These are phyloP conservation scores for Penicillium coprophilum DNA, from an alignment of 495 filamentous ascomycete genomes.

Conservation along the genomic window DNA sequence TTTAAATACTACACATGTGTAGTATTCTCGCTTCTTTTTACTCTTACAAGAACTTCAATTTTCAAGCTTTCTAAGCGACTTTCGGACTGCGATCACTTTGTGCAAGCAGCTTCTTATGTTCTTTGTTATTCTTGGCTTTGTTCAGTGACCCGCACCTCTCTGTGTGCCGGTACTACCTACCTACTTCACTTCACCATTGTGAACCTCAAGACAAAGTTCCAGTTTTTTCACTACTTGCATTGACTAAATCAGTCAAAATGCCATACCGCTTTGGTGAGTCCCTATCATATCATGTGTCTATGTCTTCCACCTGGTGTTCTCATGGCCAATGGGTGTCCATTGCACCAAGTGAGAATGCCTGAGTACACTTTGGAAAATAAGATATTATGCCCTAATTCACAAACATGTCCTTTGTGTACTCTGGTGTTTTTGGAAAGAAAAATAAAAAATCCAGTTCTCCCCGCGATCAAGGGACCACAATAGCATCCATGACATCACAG, in stretches of 20 bases:
- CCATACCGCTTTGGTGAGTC: constrained; percentile 11
- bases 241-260: background rate
- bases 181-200: background rate
- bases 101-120: background rate
- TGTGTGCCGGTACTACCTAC: background rate
- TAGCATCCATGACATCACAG: background rate
- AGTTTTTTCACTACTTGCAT: background rate
- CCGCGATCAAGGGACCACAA: background rate
- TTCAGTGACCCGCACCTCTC: background rate
- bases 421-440: background rate
- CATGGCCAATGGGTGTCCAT: background rate
- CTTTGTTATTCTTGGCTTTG: background rate
- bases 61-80: background rate
- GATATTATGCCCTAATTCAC: background rate
- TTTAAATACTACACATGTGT: background rate
- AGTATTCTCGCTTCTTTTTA: background rate
- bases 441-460: background rate
- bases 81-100: background rate
- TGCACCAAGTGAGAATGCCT: background rate
- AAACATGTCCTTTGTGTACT: background rate
- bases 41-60: background rate
- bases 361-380: background rate
- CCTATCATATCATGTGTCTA: background rate
- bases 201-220: constrained; percentile 7
- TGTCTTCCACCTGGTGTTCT: background rate